These are phyloP conservation scores for Schizonepeta tenuifolia DNA, from an alignment of 257 asterid genomes.

Conservation along the genomic window DNA sequence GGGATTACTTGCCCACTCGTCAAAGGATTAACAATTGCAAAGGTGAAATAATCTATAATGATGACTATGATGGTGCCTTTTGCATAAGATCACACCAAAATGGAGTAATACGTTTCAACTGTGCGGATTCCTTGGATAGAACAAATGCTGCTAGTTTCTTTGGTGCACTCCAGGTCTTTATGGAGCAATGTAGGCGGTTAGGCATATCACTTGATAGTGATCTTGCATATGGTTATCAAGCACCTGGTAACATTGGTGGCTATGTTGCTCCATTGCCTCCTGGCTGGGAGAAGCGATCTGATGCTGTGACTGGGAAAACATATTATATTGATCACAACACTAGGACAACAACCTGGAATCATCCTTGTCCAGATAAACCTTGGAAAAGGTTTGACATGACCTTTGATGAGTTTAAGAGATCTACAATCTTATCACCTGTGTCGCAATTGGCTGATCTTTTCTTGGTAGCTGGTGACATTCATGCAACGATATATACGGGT, in stretches of 20 bases:
- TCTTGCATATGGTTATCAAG: constrained; percentile 72
- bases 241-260: constrained; percentile 66
- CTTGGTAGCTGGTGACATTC: constrained; percentile 91
- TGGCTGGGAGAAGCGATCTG: constrained; percentile 98
- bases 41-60: constrained; percentile 85
- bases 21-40: constrained; percentile 79
- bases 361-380: constrained; percentile 99
- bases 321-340: constrained; percentile 97
- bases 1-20: constrained; percentile 90
- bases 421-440: constrained; percentile 88
- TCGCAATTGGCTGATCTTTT: constrained; percentile 89
- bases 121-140: constrained; percentile 98
- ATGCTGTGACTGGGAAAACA: constrained; percentile 92
- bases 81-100: constrained; percentile 98
- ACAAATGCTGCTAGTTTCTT: constrained; percentile 99
- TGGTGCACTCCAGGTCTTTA: constrained; percentile 96
- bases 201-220: constrained; percentile 97
- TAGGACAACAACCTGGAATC: constrained; percentile 96
- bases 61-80: constrained; percentile 89
- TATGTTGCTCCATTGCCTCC: constrained; percentile 97
- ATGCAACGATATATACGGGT: constrained; percentile 93
- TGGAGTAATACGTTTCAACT: constrained; percentile 95
- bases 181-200: constrained; percentile 95
- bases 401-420: constrained; percentile 96
- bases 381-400: constrained; percentile 99